Base-by-base conservation (phyloP, 2,329 filamentous ascomycete genomes). In the Massarina eburnea region DNA sequence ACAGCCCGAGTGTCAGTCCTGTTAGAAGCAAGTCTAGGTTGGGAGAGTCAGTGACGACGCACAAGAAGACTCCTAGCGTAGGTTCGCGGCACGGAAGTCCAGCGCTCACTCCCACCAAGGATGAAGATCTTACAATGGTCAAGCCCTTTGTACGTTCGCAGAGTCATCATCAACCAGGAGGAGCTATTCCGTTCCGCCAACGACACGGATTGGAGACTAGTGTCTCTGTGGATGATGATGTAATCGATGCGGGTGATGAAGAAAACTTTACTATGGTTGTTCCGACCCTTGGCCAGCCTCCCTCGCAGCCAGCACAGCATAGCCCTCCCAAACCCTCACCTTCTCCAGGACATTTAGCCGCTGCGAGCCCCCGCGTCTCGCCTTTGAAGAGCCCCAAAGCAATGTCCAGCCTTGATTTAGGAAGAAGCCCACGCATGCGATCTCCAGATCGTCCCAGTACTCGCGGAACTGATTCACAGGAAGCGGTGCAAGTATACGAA, bases 261-360 rank as follows among this genome's bases (percentile, higher is more conserved):
- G 75, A 77, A 24, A 74, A 74, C 41, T 78, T 79, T 51, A 78
- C 75, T 3, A 77, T 79, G 71, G 74, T 79, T 7, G 65, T 80
- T 34, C 77, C 76, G 3, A 73, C 52, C 21, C 61, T 68, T 41
- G 55, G 55, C 18, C 61, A 58, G 19, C 66, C 65, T n/a, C 46
- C 44, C 40, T 39, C 54, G 20, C 66, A 68, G 46, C 48, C 55
- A 10, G 52, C 53, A 9, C 64, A 66, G 17, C 57, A 55, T 14
- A 70, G 64, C 19, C 66, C 67, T 33, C 64, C 66, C 14, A 70
- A 70, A 45, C 46, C 57, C 3, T 48, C 51, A 4, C 46, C 51
- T 2, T 61, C 60, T 18, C 45, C 59, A 24, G 52, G 52, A 21
- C 61, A 59, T 20, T 40, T 70, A 18, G 60, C 58, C 8, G 51